Base-by-base conservation (phyloP, 2,329 filamentous ascomycete genomes). In the Penicillium oxalicum region DNA sequence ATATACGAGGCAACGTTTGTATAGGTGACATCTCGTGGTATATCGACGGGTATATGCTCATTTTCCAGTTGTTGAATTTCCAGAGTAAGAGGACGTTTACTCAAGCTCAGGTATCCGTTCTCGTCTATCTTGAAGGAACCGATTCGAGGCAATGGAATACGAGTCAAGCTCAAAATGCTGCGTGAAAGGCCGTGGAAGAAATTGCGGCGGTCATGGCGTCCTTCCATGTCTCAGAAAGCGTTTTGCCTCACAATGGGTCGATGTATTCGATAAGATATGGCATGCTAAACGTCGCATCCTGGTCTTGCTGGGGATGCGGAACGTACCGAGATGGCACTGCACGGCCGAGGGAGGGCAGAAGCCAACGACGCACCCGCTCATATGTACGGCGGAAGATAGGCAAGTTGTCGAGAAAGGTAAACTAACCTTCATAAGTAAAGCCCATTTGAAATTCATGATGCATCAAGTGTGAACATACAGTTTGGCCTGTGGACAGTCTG, bases 241-340 rank as follows among this genome's bases (percentile, higher is more conserved):
- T 54, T 28, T 39, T 50, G 1, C 56, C 54, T 40, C 34, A 28
- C 3, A 45, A 38, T 34, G 9, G 5, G 8, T 53, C 42, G n/a
- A 56, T 51, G 18, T 48, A 55, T 9, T 56, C 51, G 35, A 58
- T 52, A 40, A 58, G 37, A 43, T 58, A 57, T 1, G 42, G 38
- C 5, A 25, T 13, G 4, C 42, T 9, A 25, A 47, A n/a, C 9
- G 24, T 12, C 1, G 18, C 18, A 18, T 6, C 5, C 37, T 24
- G 29, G 29, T 45, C 34, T 4, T 45, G 28, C 11, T 13, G 18
- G 11, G 18, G 9, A 44, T 40, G 26, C n/a, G 12, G 37, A 45
- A 43, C 37, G 40, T 42, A 51, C 3, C 1, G 18, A 18, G 41
- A 48, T 3, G 49, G 37, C 4, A 39, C 9, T 24, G 29, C 3